Base-by-base conservation (phyloP, 495 filamentous ascomycete genomes). In the Hamigera avellanea region DNA sequence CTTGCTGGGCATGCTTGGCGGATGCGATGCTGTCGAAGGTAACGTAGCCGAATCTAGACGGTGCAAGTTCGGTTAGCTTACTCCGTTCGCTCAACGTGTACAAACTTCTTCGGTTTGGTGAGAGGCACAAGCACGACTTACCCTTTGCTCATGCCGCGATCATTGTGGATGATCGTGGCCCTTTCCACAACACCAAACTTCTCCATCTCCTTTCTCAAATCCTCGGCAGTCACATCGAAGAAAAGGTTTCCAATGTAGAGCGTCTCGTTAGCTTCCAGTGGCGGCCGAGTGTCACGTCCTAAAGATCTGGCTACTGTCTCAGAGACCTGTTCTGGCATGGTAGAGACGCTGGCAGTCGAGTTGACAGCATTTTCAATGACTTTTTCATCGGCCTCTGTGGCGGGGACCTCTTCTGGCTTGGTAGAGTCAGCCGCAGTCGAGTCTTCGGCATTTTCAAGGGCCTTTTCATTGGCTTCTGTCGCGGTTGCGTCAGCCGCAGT, bases 241-340 rank as follows among this genome's bases (percentile, higher is more conserved):
- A 81, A 78, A 14, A 98, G 54, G 62, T 98, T 98, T 25, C 83
- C 83, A 44, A 95, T 49, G 49, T 86, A 95, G 32, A 93, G 39
- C 6, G 62, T 72, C 34, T 62, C 49, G 21, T 62, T 56, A 12
- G 54, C 57, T 2, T 42, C 33, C 33, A 26, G 37, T 6, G 8
- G 8, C 12, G n/a, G n/a, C 19, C 37, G 3, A 2, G 10, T 14
- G 15, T 14, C 32, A 29, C 18, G 25, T 26, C 12, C 25, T 7
- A 7, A 26, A 12, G 7, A 7, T 26, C 25, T 12, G 25, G 25
- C 25, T 7, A 7, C 25, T 7, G 7, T 7, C 25, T 26, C 25
- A 12, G 7, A 26, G 25, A 27, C 14, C 14, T 29, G 33, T 23
- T 37, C 38, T 9, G 33, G 14, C 43, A 42, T n/a, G 29, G 14